Evolutionary conservation across 2,329 filamentous ascomycete species (phyloP), one percentile per base, ranked within the genome.

Genomic region (Neopestalotiopsis sp.): DNA sequence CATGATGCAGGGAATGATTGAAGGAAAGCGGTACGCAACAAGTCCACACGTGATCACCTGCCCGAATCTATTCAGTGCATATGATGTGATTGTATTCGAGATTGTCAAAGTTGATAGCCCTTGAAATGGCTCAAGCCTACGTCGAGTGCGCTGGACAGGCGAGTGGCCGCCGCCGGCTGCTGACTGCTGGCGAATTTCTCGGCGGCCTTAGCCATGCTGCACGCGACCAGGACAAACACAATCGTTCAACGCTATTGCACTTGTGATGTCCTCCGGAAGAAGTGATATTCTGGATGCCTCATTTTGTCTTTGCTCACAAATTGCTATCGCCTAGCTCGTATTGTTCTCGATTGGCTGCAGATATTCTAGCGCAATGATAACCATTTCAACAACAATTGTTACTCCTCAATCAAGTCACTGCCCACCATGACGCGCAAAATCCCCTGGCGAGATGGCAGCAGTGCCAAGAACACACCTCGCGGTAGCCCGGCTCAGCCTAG

Each of bases 351-450:
- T 30, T 32, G 9, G 24, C 56, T 24, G 5, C 30, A 56, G 9
- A 28, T 59, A 28, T 59, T 59, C 30, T 17, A 13, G n/a, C 24
- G 59, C 32, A 20, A 62, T 38, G 30, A 10, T 6, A n/a, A 13
- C 24, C 13, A 2, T 59, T 30, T 5, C n/a, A 34, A 14, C n/a
- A 38, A 17, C 7, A 61, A 38, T 30, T 13, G n/a, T n/a, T 20
- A 13, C 14, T 6, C 28, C 20, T 62, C 32, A 32, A 3, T 6
- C 38, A 14, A 53, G 17, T 3, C 28, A 42, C 20, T 49, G 42
- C 30, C 28, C 34, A 49, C 34, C 65, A 67, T 67, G 65, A 67
- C 65, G 56, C 65, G 65, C 53, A 67, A 61, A 20, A 14, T 67
- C 9, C 56, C 56, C 1, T 67, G 65, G 65, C 24, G 56, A 30